Conservation (phyloP, 176 grass and related monocot genomes). For the Tillandsia leiboldiana region DNA sequence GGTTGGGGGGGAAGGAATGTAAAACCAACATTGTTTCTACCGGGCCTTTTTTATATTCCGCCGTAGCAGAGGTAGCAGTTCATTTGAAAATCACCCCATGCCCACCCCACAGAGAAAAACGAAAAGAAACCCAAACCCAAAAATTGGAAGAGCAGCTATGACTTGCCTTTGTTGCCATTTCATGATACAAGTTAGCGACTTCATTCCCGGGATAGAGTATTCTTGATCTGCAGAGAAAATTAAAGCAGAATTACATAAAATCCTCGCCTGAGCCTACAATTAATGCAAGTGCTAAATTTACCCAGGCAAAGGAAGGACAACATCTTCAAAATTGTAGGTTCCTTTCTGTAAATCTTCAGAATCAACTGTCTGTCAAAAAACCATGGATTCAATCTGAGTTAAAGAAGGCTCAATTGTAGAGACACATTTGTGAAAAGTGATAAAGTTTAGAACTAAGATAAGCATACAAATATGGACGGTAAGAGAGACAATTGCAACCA, state of each 20-base stretch:
- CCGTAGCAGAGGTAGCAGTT: too few species aligned
- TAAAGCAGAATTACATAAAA: constrained; percentile 17
- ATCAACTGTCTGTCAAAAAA: constrained; percentile 51
- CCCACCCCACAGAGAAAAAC: neutral
- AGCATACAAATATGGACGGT: too few species aligned
- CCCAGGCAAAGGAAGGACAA: constrained; percentile 91
- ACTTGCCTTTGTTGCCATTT: constrained; percentile 77
- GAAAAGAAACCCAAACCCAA: neutral
- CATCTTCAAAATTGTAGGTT: constrained; percentile 81
- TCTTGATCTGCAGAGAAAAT: constrained; percentile 57
- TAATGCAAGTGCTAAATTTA: constrained; percentile 25
- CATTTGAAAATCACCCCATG: neutral
- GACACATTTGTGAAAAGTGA: neutral
- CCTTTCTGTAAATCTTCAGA: constrained; percentile 66
- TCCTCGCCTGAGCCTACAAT: neutral
- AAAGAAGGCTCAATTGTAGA: neutral
- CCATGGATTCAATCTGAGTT: neutral
- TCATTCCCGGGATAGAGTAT: constrained; percentile 76
- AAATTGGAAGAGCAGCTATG: neutral
- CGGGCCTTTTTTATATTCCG: too few species aligned
- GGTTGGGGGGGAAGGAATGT: too few species aligned
- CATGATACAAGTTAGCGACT: constrained; percentile 75
- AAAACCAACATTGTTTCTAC: too few species aligned
- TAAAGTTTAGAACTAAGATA: neutral
- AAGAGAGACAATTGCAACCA: too few species aligned